These are phyloP conservation scores for Castanea sativa DNA, from an alignment of 306 rosid genomes.

Conservation along the genomic window DNA sequence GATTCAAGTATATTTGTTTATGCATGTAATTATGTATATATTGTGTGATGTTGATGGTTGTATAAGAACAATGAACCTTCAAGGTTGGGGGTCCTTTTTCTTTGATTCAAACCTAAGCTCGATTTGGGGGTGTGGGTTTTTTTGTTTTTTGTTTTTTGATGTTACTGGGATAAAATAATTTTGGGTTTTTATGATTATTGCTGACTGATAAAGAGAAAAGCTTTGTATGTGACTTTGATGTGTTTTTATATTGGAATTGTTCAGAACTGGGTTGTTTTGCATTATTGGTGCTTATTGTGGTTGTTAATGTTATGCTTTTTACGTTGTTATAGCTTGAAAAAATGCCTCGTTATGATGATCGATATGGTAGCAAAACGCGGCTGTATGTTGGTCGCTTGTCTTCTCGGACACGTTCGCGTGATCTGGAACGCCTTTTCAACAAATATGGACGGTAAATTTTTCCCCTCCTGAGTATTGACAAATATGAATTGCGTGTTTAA, in stretches of 20 bases:
- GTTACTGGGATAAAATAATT: background rate
- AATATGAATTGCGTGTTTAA: background rate
- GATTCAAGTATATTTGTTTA: background rate
- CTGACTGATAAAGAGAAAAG: background rate
- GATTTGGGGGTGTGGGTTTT: background rate
- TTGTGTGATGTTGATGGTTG: background rate
- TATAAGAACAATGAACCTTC: background rate
- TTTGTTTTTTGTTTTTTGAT: background rate
- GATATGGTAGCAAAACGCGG: conserved; percentile 60
- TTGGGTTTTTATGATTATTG: background rate
- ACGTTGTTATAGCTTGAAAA: conserved; percentile 18
- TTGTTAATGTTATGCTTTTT: background rate
- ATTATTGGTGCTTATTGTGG: background rate
- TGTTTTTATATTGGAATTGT: background rate
- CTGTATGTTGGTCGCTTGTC: conserved; percentile 75
- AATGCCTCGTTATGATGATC: conserved; percentile 87
- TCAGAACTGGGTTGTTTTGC: background rate
- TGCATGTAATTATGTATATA: background rate
- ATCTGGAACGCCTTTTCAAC: conserved; percentile 61
- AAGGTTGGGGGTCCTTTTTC: background rate
- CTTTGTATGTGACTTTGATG: background rate
- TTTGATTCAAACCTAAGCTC: background rate
- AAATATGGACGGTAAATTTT: conserved; percentile 65
- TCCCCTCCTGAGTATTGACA: background rate
- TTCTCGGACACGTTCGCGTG: conserved; percentile 70